Evolutionary conservation across 1,139 yeast species (phyloP).

Genomic region (Geotrichum citri-aurantii): DNA sequence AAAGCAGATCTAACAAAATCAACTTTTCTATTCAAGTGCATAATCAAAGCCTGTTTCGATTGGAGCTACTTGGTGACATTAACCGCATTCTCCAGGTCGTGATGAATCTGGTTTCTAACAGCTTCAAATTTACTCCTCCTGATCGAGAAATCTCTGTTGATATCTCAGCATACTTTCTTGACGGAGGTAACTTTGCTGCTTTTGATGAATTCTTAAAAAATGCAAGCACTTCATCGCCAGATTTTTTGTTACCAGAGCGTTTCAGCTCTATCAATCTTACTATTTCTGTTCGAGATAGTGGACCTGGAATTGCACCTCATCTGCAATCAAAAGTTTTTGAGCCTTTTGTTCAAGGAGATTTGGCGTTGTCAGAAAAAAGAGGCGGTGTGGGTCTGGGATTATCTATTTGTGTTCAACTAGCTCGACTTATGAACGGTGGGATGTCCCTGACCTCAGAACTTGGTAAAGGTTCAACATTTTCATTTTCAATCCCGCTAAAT

Average conservation of each 20-base stretch:
- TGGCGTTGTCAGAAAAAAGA: constrained; percentile 74
- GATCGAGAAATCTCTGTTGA: constrained; percentile 74
- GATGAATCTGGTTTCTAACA: constrained; percentile 86
- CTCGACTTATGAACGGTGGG: constrained; percentile 8
- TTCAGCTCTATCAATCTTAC: not conserved
- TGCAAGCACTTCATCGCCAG: not conserved
- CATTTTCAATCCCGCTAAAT: constrained; percentile 69
- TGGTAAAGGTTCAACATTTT: constrained; percentile 73
- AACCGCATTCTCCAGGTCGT: constrained; percentile 87
- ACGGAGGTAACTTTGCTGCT: not conserved
- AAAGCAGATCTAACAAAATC: constrained; percentile 74
- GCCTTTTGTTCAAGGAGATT: constrained; percentile 93
- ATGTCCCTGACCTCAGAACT: constrained; percentile 45
- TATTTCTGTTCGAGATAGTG: constrained; percentile 63
- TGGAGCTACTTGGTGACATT: constrained; percentile 78
- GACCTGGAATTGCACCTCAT: constrained; percentile 83
- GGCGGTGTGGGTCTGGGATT: constrained; percentile 94
- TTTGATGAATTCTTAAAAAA: not conserved
- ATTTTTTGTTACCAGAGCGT: not conserved
- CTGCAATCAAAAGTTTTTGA: constrained; percentile 81
- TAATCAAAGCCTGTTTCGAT: constrained; percentile 26
- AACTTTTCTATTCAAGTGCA: constrained; percentile 39
- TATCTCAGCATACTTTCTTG: constrained; percentile 32
- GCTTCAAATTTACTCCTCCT: constrained; percentile 85
- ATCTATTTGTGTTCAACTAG: constrained; percentile 81